Conservation (phyloP, 2,329 filamentous ascomycete species). For the Apiospora saccharicola region DNA sequence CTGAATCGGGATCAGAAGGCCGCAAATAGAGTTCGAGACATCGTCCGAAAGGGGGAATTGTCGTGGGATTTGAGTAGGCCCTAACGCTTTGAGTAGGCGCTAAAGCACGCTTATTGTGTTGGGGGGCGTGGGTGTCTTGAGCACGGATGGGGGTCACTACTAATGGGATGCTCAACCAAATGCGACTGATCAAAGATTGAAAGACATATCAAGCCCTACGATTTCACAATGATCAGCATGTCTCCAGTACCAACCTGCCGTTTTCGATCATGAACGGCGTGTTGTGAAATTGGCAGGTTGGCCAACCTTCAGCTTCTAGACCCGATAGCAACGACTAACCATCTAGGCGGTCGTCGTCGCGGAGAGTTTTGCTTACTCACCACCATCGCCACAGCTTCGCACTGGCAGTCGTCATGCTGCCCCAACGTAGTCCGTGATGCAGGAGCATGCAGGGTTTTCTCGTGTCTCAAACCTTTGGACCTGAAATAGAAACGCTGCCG, state of each 20-base stretch:
- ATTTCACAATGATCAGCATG: neutral
- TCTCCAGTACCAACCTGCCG: neutral
- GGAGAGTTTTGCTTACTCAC: neutral
- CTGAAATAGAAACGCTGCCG: neutral
- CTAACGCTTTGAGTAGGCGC: slow-evolving; percentile 12
- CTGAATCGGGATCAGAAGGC: neutral
- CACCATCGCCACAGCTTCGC: neutral
- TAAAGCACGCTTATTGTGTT: neutral
- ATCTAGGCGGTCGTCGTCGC: neutral
- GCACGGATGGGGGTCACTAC: neutral
- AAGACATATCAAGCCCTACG: neutral
- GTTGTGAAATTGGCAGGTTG: neutral
- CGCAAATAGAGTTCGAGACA: neutral
- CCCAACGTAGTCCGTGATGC: neutral
- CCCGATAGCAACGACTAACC: neutral
- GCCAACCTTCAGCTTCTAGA: neutral
- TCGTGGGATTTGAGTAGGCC: slow-evolving; percentile 12
- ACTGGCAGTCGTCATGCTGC: neutral
- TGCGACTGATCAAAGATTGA: neutral
- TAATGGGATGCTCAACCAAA: neutral
- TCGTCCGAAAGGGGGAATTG: neutral
- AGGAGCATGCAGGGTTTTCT: neutral
- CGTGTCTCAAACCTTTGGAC: neutral
- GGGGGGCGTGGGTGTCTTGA: neutral
- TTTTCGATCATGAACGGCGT: neutral